Base-by-base conservation (phyloP, 2,329 filamentous ascomycete species). In the Grosmannia clavigera region DNA sequence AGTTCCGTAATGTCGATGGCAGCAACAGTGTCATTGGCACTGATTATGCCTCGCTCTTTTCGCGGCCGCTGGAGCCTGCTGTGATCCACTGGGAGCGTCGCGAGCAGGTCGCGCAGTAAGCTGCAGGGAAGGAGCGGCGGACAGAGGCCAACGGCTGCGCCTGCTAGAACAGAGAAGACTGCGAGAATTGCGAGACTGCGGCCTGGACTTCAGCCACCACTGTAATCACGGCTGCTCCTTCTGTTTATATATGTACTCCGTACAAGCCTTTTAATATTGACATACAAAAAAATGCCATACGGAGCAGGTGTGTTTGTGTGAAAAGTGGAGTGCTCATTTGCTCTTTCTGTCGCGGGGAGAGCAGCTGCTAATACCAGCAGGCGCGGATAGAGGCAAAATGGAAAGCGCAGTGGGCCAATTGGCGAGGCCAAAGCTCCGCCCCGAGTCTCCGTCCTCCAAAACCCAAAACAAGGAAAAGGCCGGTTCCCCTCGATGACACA, bases 11-110 rank as follows among this genome's bases (percentile, higher is more conserved):
- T 67, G 72, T 84, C 2, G 84, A 88, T 66, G 87, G 88, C n/a
- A 82, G 81, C 70, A 76, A 83, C 68, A 81, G 80, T 40, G 79
- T 94, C 46, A 80, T 87, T 54, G 86, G 76, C 59, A 88, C 85
- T 29, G 83, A 88, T 69, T 88, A 86, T 68, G 76, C 79, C 27
- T 87, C 83, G 65, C 77, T 91, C 51, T 91, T 91, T 74, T 88
- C 87, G 57, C 81, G 87, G 66, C 87, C 87, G 12, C 71, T 88
- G 58, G 82, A 86, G 71, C 86, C 86, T 51, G 86, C 86, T 54
- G 78, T 83, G 57, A 82, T 95, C 56, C 77, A 81, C 71, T 96
- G 88, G 84, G 88, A 95, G 78, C 81, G 79, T 71, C 79, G 87
- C 68, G 75, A 82, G 59, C 73, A 73, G 66, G 65, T 65, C 3